A percentile compares a stretch with the other conserved stretches of the same genome.
These are phyloP conservation scores for Fusarium sp. DNA, from an alignment of 2,329 filamentous ascomycete genomes.

Conservation along the genomic window DNA sequence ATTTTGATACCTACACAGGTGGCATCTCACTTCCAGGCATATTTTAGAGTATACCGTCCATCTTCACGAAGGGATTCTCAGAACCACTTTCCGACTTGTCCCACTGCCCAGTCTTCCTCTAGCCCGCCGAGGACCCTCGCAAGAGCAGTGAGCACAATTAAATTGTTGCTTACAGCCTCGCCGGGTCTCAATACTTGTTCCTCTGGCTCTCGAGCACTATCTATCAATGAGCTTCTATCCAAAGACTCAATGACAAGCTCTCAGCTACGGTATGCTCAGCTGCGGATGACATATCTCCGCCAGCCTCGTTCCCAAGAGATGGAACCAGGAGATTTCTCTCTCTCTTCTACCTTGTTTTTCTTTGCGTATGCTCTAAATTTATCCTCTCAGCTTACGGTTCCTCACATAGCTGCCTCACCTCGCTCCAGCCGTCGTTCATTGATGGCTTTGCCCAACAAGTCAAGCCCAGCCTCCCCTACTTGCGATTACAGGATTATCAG, in stretches of 20 bases:
- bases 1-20: background rate
- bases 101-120: background rate
- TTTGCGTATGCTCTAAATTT: rapidly evolving
- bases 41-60: background rate
- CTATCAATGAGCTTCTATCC: background rate
- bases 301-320: background rate
- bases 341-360: background rate
- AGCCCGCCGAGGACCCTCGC: background rate
- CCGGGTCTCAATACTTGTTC: background rate
- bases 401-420: too few relatives aligned
- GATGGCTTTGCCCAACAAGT: background rate
- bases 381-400: background rate
- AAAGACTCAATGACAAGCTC: too few relatives aligned
- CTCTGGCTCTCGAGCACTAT: background rate
- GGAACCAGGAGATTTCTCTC: too few relatives aligned
- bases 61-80: background rate
- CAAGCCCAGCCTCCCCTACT: background rate
- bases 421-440: too few relatives aligned
- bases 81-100: background rate
- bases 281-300: background rate
- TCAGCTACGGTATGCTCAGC: background rate
- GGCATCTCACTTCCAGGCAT: background rate
- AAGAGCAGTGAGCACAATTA: too few relatives aligned
- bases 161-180: too few relatives aligned
- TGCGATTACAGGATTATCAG: background rate